A percentile compares a stretch with the other conserved stretches of the same genome.
Conservation (phyloP, 2,329 filamentous ascomycete species). For the Monilinia aucupariae region DNA sequence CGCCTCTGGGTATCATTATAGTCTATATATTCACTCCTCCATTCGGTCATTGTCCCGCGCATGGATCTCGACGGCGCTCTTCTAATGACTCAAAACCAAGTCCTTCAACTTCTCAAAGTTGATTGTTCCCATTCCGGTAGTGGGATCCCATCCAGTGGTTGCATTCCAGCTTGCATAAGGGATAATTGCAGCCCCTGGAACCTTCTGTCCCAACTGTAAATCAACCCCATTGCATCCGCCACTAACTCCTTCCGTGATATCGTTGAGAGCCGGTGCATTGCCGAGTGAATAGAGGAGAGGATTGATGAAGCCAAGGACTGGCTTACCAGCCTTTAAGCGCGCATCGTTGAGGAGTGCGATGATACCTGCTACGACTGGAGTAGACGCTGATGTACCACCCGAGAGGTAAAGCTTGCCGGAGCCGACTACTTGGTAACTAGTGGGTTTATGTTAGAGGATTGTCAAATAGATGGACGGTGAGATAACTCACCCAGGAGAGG, state of each 20-base stretch:
- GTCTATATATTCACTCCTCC: background rate
- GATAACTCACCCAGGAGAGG: slow-evolving; percentile 20
- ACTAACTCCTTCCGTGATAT: slow-evolving; percentile 37
- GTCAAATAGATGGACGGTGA: background rate
- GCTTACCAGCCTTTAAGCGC: slow-evolving; percentile 45
- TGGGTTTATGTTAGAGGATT: background rate
- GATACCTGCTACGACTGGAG: slow-evolving; percentile 52
- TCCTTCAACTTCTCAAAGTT: slow-evolving; percentile 25
- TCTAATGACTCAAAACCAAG: slow-evolving; percentile 17
- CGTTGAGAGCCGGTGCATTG: slow-evolving; percentile 34
- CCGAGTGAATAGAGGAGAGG: slow-evolving; percentile 37
- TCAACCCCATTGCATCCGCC: slow-evolving; percentile 35
- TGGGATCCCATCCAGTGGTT: slow-evolving; percentile 36
- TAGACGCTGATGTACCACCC: slow-evolving; percentile 48
- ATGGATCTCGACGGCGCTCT: no score
- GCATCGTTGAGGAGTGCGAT: slow-evolving; percentile 58
- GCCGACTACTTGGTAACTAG: slow-evolving; percentile 21
- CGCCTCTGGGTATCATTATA: no score
- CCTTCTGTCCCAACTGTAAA: slow-evolving; percentile 12
- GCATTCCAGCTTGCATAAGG: slow-evolving; percentile 28
- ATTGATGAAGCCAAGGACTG: slow-evolving; percentile 39
- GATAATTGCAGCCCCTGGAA: slow-evolving; percentile 20
- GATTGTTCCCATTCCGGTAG: slow-evolving; percentile 37
- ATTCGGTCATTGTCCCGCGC: no score
- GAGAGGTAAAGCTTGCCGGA: slow-evolving; percentile 30